Conservation (phyloP, 2,329 filamentous ascomycete species). For the Cladosporium sp. region DNA sequence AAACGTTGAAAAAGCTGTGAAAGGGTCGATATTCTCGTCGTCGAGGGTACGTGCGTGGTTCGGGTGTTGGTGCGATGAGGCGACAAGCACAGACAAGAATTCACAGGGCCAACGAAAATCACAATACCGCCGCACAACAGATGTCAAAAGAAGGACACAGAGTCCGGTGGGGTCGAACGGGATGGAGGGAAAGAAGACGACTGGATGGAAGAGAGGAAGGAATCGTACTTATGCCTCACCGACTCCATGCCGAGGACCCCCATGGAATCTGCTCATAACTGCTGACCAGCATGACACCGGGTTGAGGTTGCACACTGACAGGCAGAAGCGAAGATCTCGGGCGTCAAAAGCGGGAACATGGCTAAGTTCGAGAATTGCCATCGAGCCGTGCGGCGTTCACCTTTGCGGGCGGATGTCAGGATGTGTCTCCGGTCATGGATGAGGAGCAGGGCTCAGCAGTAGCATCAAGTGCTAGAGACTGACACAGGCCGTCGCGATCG, state of each 20-base stretch:
- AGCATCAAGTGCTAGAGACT: too few species aligned
- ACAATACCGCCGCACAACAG: conserved; percentile 9
- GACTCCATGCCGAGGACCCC: background rate
- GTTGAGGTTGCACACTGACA: background rate
- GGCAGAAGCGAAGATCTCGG: background rate
- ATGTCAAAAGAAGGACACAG: conserved; percentile 4
- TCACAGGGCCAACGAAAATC: conserved; percentile 3
- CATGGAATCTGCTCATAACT: conserved; percentile 3
- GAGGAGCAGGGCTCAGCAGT: too few species aligned
- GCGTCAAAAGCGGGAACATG: conserved; percentile 5
- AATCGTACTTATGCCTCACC: conserved; percentile 9
- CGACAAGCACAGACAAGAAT: conserved; percentile 6
- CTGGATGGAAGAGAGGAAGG: background rate
- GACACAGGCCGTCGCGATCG: too few species aligned
- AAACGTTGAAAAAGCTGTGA: background rate
- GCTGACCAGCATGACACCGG: background rate
- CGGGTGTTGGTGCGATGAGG: background rate
- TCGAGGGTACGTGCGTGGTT: background rate
- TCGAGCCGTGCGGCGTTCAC: conserved; percentile 2
- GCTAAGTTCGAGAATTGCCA: background rate
- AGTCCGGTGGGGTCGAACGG: conserved; percentile 3
- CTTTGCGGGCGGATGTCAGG: too few species aligned
- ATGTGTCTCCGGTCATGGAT: too few species aligned
- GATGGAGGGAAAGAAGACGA: conserved; percentile 8
- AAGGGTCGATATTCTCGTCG: background rate